Base-by-base conservation (phyloP, 1,284 basidiomycete genomes). In the Hemileia vastatrix region DNA sequence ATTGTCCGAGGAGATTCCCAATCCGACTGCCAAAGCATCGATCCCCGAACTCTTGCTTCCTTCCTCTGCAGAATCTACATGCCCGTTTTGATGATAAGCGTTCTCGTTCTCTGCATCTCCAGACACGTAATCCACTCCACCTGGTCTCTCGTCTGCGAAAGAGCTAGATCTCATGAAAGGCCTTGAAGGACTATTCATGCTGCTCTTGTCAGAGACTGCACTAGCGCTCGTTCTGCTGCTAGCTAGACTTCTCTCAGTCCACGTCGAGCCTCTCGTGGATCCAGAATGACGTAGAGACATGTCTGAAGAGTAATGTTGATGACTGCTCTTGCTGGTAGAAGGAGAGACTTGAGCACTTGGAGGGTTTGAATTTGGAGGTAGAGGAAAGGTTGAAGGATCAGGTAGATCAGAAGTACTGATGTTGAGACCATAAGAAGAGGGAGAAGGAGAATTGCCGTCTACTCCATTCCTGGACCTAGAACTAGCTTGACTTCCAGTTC, bases 191-290 rank as follows among this genome's bases (percentile, higher is more conserved):
- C 59, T 21, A 6, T 50, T 60, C 44, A 64, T 54, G 40, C 48
- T 52, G 45, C 58, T 54, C n/a, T 54, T 27, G 27, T 27, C 61
- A n/a, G 31, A 24, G n/a, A n/a, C 48, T 1, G 54, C 48, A 51
- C 65, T 66, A 5, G 68, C 67, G 52, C 68, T 69, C 18, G 65
- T 66, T 33, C 31, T 57, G 52, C 61, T 57, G 36, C 68, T 69
- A 27, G 65, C 36, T 23, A 65, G 47, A 55, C 67, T 67, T 15
- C 54, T 53, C 11, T 68, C 67, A 19, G 65, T 67, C 66, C n/a
- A n/a, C n/a, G n/a, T n/a, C n/a, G n/a, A n/a, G n/a, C n/a, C n/a
- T n/a, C n/a, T n/a, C n/a, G n/a, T n/a, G n/a, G n/a, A n/a, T n/a
- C n/a, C n/a, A n/a, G n/a, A n/a, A n/a, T n/a, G n/a, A n/a, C n/a